These are phyloP conservation scores for Penicillium sp. DNA, from an alignment of 2,329 filamentous ascomycete species.

Conservation along the genomic window DNA sequence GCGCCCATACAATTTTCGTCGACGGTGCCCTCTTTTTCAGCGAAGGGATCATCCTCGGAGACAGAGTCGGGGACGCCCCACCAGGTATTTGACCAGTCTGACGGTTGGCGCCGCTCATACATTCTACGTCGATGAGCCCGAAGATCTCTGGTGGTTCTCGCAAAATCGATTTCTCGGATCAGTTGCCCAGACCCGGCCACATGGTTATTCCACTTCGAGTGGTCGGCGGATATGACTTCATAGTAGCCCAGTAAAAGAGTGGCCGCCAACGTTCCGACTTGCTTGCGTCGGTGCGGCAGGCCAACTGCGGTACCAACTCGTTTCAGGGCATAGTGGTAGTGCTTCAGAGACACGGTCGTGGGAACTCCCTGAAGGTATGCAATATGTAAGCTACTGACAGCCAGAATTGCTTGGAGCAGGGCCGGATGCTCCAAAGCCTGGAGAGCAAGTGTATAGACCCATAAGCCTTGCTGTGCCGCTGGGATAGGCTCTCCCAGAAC, in stretches of 20 bases:
- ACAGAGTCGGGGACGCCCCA: conserved; percentile 30
- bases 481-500: conserved; percentile 62
- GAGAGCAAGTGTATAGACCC: conserved; percentile 75
- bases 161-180: conserved; percentile 75
- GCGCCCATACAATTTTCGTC: conserved; percentile 57
- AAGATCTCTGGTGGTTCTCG: conserved; percentile 66
- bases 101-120: conserved; percentile 30
- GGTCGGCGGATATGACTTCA: conserved; percentile 90
- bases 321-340: conserved; percentile 83
- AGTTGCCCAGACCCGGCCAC: conserved; percentile 78
- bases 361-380: conserved; percentile 72
- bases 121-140: conserved; percentile 59
- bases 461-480: conserved; percentile 55
- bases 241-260: conserved; percentile 85
- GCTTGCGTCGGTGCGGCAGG: conserved; percentile 63
- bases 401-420: conserved; percentile 84
- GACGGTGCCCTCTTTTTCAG: conserved; percentile 47
- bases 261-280: conserved; percentile 80
- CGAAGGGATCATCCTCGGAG: conserved; percentile 43
- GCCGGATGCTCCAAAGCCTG: conserved; percentile 81
- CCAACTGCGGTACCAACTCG: conserved; percentile 72
- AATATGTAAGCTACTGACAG: conserved; percentile 81
- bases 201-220: conserved; percentile 93
- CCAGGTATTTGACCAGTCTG: conserved; percentile 21
- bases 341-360: conserved; percentile 76